Base-by-base conservation (phyloP, 768 basidiomycete genomes). In the Hirschioporus abietinus region DNA sequence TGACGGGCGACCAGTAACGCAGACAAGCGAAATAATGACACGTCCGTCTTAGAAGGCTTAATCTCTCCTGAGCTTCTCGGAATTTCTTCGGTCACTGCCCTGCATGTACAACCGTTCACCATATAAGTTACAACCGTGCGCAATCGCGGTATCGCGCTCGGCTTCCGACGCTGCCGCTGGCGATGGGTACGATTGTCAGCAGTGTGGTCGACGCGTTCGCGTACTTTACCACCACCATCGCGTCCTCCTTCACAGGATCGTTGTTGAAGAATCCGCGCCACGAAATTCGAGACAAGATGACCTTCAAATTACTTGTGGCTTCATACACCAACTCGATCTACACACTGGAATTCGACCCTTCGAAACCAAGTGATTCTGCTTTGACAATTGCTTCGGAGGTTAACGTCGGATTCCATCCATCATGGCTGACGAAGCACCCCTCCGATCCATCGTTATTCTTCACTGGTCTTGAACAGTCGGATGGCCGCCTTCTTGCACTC, bases 351-450 rank as follows among this genome's bases (percentile, higher is more conserved):
- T 93, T 95, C 71, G 84, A 91, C 71, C 72, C 76, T 0, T 72
- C 76, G 0, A 72, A 77, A 7, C 81, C 80, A 25, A 52, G 42
- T 52, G 42, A 52, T 52, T 52, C 42, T 52, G 42, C 42, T 6
- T 76, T 93, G 66, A 77, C 77, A 12, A 73, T 84, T 35, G 71
- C 77, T 15, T 82, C 85, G 4, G 69, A 80, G 18, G 71, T 85
- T 63, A 72, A 74, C 9, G 84, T 87, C 36, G 89, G 90, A 27
- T 76, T 81, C 69, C 85, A 86, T 71, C 90, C 92, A 0, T 92
- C 91, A 6, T 95, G 93, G 93, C 81, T 95, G 68, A 83, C 87
- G 12, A 76, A 79, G 7, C 84, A 89, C 71, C 86, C 88, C 0
- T 75, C 72, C 0, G 83, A 89, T 68, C 79, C 76, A 59, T 83